phyloP scores from a whole-genome alignment of 495 filamentous ascomycete genomes.

The Podospora conica region DNA sequence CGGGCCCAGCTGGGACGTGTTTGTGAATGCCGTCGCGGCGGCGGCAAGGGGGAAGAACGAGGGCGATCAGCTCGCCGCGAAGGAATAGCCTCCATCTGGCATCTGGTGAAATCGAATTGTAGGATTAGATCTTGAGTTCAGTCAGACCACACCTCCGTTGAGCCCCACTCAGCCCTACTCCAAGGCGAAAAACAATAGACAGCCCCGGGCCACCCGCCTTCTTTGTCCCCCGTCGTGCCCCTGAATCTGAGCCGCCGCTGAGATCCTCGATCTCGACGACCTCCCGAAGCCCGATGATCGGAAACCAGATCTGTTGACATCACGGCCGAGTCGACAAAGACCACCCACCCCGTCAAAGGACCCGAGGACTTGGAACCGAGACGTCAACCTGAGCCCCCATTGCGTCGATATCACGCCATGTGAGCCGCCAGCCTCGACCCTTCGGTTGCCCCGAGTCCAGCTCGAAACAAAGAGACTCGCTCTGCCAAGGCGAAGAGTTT shows the following conservation, averaged over 20 bases:
- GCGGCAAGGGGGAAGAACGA: not conserved
- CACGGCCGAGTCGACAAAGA: not conserved
- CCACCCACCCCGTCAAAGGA: not conserved
- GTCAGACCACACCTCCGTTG: not conserved
- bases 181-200: not conserved
- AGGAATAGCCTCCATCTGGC: not conserved
- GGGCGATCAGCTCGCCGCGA: not conserved
- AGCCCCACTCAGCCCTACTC: not conserved
- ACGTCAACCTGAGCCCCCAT: not conserved
- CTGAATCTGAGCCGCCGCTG: not conserved
- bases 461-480: not conserved
- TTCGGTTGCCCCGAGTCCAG: not conserved
- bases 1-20: slow-evolving; percentile 2
- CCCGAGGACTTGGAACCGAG: not conserved
- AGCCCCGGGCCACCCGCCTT: not conserved
- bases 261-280: not conserved
- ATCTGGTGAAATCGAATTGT: not conserved
- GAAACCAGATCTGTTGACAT: not conserved
- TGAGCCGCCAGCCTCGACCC: not conserved
- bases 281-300: not conserved
- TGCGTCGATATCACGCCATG: not conserved
- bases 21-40: slow-evolving; percentile 1
- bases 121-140: not conserved
- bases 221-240: not conserved
- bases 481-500: not conserved